Evolutionary conservation across 768 basidiomycete genomes (phyloP).

Genomic region (Trichaptum fuscoviolaceum): DNA sequence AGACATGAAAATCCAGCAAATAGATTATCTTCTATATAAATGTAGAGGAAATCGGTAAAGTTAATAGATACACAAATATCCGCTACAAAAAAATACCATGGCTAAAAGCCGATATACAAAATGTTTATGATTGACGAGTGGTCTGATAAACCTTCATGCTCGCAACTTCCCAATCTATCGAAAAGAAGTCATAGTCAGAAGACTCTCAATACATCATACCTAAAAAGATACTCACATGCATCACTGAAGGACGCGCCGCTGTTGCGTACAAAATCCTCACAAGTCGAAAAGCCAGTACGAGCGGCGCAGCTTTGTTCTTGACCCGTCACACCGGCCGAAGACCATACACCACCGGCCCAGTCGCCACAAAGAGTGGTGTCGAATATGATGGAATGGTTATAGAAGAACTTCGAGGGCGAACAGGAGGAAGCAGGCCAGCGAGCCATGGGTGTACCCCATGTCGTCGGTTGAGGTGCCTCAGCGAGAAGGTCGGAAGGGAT

Average conservation of each 20-base stretch:
- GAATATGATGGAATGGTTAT: constrained; percentile 71
- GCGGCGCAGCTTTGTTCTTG: constrained; percentile 83
- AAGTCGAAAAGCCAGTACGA: constrained; percentile 77
- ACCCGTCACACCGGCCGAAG: constrained; percentile 64
- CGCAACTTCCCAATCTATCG: constrained; percentile 75
- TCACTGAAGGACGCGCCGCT: constrained; percentile 66
- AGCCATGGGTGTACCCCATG: constrained; percentile 76
- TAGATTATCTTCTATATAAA: not conserved
- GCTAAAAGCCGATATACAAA: not conserved
- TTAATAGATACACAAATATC: not conserved
- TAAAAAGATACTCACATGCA: constrained; percentile 58
- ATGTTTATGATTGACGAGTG: constrained; percentile 6
- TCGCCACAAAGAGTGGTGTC: constrained; percentile 89
- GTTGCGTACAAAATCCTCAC: constrained; percentile 68
- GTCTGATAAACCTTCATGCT: constrained; percentile 70
- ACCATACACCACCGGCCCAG: constrained; percentile 87
- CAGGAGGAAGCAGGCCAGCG: constrained; percentile 73
- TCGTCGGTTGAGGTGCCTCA: constrained; percentile 66
- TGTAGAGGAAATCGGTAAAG: not conserved
- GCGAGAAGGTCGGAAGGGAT: constrained; percentile 74
- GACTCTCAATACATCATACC: not conserved
- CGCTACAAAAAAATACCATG: not conserved
- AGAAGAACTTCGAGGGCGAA: constrained; percentile 75
- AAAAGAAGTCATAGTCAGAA: not conserved
- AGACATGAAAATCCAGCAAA: not conserved